Conservation (phyloP, 169 alveolate genomes). For the Eimeria necatrix region DNA sequence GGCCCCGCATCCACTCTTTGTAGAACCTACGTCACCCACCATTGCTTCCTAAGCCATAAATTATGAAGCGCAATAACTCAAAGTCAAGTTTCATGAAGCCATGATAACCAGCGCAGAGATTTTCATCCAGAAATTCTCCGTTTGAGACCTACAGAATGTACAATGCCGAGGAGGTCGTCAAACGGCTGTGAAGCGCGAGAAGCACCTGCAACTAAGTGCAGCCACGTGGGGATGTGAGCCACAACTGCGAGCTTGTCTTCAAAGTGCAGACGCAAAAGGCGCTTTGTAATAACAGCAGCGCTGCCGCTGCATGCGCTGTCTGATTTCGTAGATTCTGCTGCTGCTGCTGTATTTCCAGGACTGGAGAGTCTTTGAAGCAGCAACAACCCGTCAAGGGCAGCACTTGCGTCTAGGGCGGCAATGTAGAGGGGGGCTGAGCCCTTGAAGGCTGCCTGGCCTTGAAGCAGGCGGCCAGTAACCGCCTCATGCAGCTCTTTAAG, state of each 20-base stretch:
- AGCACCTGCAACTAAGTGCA: constrained; percentile 5
- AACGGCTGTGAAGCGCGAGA: constrained; percentile 73
- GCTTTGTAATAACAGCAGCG: constrained; percentile 28
- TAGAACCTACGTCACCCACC: constrained; percentile 35
- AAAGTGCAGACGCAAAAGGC: constrained; percentile 50
- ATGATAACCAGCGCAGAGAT: neutral
- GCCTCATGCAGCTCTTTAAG: constrained; percentile 39
- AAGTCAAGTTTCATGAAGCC: no score
- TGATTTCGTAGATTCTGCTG: neutral
- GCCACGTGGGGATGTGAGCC: constrained; percentile 68
- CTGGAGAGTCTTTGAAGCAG: constrained; percentile 1
- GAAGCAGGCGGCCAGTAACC: constrained; percentile 50
- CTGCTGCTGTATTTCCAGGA: constrained; percentile 8
- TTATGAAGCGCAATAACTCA: neutral
- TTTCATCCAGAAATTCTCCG: neutral
- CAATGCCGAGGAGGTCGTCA: constrained; percentile 48
- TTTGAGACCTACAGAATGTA: constrained; percentile 38
- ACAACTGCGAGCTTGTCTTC: constrained; percentile 18
- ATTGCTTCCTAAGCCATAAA: neutral
- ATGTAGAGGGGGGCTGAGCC: constrained; percentile 59
- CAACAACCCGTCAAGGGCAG: constrained; percentile 61
- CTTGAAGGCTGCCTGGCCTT: constrained; percentile 63
- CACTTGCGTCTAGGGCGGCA: constrained; percentile 72
- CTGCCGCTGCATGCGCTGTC: neutral
- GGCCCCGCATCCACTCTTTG: constrained; percentile 49